These are phyloP conservation scores for Nicotiana undulata DNA, from an alignment of 257 asterid genomes.

Conservation along the genomic window DNA sequence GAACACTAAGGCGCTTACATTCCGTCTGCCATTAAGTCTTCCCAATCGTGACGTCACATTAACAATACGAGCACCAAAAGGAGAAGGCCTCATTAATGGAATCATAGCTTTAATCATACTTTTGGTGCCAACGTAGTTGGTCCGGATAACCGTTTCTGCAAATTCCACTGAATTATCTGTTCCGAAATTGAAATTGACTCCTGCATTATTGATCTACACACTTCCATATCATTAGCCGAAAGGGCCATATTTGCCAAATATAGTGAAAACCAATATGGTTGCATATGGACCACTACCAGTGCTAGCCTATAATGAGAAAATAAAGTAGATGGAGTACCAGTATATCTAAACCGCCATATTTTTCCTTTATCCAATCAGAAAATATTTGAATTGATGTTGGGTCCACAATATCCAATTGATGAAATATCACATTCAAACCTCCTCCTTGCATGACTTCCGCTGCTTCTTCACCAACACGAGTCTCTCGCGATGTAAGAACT, in stretches of 20 bases:
- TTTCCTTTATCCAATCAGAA: conserved; percentile 52
- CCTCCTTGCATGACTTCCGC: conserved; percentile 48
- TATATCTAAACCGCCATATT: conserved; percentile 68
- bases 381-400: conserved; percentile 51
- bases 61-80: conserved; percentile 71
- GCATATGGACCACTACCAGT: not conserved
- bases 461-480: conserved; percentile 59
- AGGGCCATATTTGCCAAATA: not conserved
- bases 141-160: conserved; percentile 59
- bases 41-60: conserved; percentile 80
- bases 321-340: conserved; percentile 37
- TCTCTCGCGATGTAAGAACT: conserved; percentile 67
- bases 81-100: conserved; percentile 65
- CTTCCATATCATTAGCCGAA: conserved; percentile 9
- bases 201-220: conserved; percentile 82
- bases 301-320: not conserved
- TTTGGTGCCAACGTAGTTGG: conserved; percentile 86
- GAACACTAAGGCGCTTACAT: conserved; percentile 27
- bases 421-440: conserved; percentile 60
- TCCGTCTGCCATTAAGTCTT: conserved; percentile 73
- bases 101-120: conserved; percentile 63
- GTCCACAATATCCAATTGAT: conserved; percentile 64
- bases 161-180: conserved; percentile 62
- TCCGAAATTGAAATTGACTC: conserved; percentile 71
- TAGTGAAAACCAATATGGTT: not conserved